Conservation (phyloP, 1,284 basidiomycete genomes). For the Pulchroboletus neoregius region DNA sequence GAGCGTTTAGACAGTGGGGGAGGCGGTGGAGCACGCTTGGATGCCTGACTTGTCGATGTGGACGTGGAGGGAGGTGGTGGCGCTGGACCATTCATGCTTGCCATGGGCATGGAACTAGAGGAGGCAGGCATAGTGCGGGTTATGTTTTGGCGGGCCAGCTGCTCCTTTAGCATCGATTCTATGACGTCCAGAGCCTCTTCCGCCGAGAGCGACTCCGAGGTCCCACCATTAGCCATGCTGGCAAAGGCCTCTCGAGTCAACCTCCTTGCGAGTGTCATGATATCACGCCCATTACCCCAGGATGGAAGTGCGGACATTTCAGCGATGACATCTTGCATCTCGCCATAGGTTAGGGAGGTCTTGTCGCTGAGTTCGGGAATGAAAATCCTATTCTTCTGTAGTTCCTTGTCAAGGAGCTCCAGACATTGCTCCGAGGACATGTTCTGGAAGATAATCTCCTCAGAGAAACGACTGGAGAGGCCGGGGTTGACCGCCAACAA, state of each 20-base stretch:
- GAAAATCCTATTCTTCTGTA: slow-evolving; percentile 41
- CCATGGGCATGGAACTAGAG: slow-evolving; percentile 18
- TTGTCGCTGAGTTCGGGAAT: slow-evolving; percentile 38
- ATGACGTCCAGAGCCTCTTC: slow-evolving; percentile 21
- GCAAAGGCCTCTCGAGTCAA: slow-evolving; percentile 38
- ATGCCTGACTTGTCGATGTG: slow-evolving; percentile 23
- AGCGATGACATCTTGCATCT: slow-evolving; percentile 38
- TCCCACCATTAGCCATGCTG: slow-evolving; percentile 20
- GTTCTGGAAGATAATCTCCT: slow-evolving; percentile 52
- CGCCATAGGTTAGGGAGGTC: slow-evolving; percentile 28
- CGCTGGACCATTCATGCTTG: slow-evolving; percentile 19
- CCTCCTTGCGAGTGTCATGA: slow-evolving; percentile 48
- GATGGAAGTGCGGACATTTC: slow-evolving; percentile 44
- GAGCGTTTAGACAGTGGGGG: slow-evolving; percentile 5
- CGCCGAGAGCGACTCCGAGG: slow-evolving; percentile 18
- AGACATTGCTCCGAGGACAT: slow-evolving; percentile 50
- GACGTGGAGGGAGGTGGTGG: slow-evolving; percentile 25
- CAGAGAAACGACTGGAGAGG: slow-evolving; percentile 63
- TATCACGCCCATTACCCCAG: slow-evolving; percentile 65
- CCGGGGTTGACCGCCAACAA: slow-evolving; percentile 57
- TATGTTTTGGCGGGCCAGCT: slow-evolving; percentile 17
- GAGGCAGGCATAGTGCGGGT: neutral
- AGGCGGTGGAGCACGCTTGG: slow-evolving; percentile 15
- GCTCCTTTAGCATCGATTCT: slow-evolving; percentile 22
- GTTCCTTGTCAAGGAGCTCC: slow-evolving; percentile 43